These are phyloP conservation scores for Phallus indusiatus DNA, from an alignment of 768 basidiomycete species.

Conservation along the genomic window DNA sequence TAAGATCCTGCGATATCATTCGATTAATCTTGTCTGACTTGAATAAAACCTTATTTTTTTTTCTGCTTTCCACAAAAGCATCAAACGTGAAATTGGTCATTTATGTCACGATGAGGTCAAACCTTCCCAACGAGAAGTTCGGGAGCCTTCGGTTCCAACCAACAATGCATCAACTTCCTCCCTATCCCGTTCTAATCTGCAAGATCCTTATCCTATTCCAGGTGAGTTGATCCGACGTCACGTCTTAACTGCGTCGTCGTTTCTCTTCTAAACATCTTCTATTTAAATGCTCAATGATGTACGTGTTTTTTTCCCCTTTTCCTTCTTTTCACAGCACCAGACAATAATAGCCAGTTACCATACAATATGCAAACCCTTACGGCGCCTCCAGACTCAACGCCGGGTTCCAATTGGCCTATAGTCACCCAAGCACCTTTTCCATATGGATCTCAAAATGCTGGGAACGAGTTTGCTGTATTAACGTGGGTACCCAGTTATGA, in stretches of 20 bases:
- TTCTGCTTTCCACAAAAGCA: constrained; percentile 35
- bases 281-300: constrained; percentile 22
- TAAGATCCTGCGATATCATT: constrained; percentile 33
- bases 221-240: neutral
- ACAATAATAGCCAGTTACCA: constrained; percentile 14
- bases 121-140: constrained; percentile 5
- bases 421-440: constrained; percentile 41
- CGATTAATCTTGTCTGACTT: neutral
- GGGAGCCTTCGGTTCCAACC: constrained; percentile 14
- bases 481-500: constrained; percentile 39
- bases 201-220: neutral
- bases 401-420: constrained; percentile 43
- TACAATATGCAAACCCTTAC: constrained; percentile 28
- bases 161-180: neutral
- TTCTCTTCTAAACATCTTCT: neutral
- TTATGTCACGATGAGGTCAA: constrained; percentile 80
- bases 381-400: constrained; percentile 19
- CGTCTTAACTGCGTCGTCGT: no score
- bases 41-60: constrained; percentile 5
- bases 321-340: constrained; percentile 15
- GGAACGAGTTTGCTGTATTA: constrained; percentile 75
- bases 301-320: constrained; percentile 22
- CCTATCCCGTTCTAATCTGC: neutral
- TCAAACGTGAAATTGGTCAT: constrained; percentile 94
- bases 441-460: constrained; percentile 65